Evolutionary conservation across 805 yeast genomes (phyloP).

Genomic region (Wickerhamiella galacta): DNA sequence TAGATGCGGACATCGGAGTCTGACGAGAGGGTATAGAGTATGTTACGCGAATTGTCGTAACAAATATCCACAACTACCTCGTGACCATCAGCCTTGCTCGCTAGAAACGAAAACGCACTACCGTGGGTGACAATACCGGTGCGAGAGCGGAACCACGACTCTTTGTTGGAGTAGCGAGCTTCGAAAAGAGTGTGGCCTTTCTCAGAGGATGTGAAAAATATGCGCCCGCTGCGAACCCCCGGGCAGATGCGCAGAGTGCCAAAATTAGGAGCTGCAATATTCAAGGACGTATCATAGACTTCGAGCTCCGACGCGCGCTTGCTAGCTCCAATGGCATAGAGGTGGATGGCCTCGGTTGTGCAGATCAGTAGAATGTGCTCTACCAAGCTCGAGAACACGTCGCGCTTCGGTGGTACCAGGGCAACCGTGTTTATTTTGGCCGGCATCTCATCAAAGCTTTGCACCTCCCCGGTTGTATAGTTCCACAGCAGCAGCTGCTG

Average conservation of each 20-base stretch:
- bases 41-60: constrained; percentile 61
- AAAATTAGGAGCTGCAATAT: constrained; percentile 64
- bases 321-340: constrained; percentile 65
- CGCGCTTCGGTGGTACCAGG: constrained; percentile 65
- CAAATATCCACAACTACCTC: constrained; percentile 50
- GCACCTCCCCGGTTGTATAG: constrained; percentile 43
- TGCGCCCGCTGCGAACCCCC: constrained; percentile 46
- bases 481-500: constrained; percentile 78
- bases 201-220: constrained; percentile 68
- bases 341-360: constrained; percentile 62
- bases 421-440: constrained; percentile 63
- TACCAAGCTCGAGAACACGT: constrained; percentile 65
- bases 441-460: constrained; percentile 65
- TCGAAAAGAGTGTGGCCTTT: constrained; percentile 76
- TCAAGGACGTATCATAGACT: constrained; percentile 67
- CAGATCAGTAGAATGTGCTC: constrained; percentile 57
- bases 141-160: constrained; percentile 73
- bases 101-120: constrained; percentile 14
- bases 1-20: constrained; percentile 71
- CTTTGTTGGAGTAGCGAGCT: constrained; percentile 62
- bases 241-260: constrained; percentile 39
- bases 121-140: constrained; percentile 28
- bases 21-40: constrained; percentile 68
- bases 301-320: constrained; percentile 37
- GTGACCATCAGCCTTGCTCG: constrained; percentile 19